Base-by-base conservation (phyloP, 306 rosid genomes). In the Herpetospermum pedunculosum region DNA sequence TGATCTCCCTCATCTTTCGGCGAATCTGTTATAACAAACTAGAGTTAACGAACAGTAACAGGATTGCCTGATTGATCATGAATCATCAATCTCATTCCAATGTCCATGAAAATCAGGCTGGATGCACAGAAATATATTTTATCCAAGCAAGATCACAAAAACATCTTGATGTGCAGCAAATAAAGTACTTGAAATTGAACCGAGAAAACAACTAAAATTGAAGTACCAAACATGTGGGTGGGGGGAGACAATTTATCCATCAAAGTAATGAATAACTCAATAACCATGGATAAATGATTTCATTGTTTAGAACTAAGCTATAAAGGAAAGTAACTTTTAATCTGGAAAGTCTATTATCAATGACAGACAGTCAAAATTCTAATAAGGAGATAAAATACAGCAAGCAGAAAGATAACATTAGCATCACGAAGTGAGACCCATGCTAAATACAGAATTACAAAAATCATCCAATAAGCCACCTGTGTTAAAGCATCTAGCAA, bases 1-100 rank as follows among this genome's bases (percentile, higher is more conserved):
- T 92, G 30, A 92, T 87, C 76, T 92, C 98, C 43, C 89, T 83
- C 98, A 92, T 92, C 88, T 92, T 92, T 57, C 88, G 75, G 3
- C 97, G 93, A 55, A 92, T 92, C 98, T 92, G 83, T 46, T 77
- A 67, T 6, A 26, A 47, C 2, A 70, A 14, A 60, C 53, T 8
- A 26, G 1, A 64, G 18, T 32, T 21, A 65, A 18, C 11, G 62
- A 28, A 44, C 57, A 16, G 37, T 25, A 38, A 7, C 73, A 65
- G 4, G 4, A 21, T 7, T 41, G 72, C 14, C 47, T n/a, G 30
- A 16, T 23, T 11, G 48, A n/a, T 35, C 0, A 1, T 5, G 1
- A 57, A 32, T 6, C 25, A 16, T 6, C 23, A 19, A 10, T 35
- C 47, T 35, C 10, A 1, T 38, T 8, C 70, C 19, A 15, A 9